Base-by-base conservation (phyloP, 1,284 basidiomycete species). In the Ganoderma boninense region DNA sequence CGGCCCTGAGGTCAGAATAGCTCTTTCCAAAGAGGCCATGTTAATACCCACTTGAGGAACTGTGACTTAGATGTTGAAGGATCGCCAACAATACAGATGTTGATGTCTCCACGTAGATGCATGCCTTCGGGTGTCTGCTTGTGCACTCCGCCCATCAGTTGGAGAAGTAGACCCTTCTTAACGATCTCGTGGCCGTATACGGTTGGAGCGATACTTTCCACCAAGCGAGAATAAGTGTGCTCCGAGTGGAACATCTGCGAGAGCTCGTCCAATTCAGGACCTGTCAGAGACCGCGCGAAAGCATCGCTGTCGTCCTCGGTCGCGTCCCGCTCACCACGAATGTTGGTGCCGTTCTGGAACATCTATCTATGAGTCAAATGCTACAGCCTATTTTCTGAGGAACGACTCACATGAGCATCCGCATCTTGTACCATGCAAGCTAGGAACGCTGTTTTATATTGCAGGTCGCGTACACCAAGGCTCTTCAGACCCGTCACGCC, bases 91-190 rank as follows among this genome's bases (percentile, higher is more conserved):
- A 99, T 97, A 80, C 97, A 99, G 69, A 99, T 97, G 78, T 99
- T 99, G 82, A 99, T 94, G 79, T 99, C 98, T 2, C 98, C 98
- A 82, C 98, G 92, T 23, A 99, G 87, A 80, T 99, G 91, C 89
- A 99, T 99, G 60, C 98, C 98, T 81, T 99, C 98, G 0, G 88
- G 85, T 0, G 97, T 99, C 80, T 97, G 91, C 81, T 99, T 99
- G 85, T 99, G 97, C 14, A 99, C 97, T 59, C 98, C 98, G n/a
- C 98, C 97, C 95, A 99, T 96, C 57, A 99, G 89, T 80, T 99
- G 98, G 16, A 99, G 87, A n/a, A 99, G 84, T 49, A 99, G 88
- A 11, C 98, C 98, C 82, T 99, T 99, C 85, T 99, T 99, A 76
- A 98, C 97, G 67, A 98, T 97, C 79, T 99, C 97, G 80, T 98